Base-by-base conservation (phyloP, 1,284 basidiomycete genomes). In the Moniliophthora roreri region DNA sequence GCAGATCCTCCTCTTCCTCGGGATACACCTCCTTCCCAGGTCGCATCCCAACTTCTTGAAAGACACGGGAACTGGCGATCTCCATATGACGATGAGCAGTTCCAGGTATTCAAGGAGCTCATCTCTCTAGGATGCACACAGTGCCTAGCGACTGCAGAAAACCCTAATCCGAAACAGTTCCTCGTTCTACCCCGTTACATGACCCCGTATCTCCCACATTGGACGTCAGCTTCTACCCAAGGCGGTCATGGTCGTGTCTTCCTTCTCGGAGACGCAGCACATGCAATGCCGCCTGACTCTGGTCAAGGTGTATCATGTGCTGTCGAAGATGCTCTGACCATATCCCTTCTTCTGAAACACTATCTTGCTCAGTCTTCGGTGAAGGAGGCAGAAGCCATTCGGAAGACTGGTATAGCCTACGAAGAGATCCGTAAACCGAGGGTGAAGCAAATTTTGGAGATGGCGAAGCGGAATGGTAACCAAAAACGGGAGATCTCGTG, bases 271-370 rank as follows among this genome's bases (percentile, higher is more conserved):
- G 71, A 75, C 51, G 70, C 72, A 11, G 70, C 71, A 0, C 72
- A 74, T 50, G 63, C 68, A 20, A 70, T 73, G 66, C 71, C 70
- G 15, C 71, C 72, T 2, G 68, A 73, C 36, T 63, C 66, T 2
- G 69, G 71, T 0, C 73, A 74, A 50, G 71, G 69, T 11, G 71
- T 68, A 2, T 68, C 72, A 0, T 70, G 66, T 45, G 70, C 72
- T 2, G 64, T 64, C 1, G 71, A 75, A 51, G 72, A 74, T 47
- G 68, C 67, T 1, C 60, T 72, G 2, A 60, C 66, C 3, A 61
- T 73, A 21, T 67, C 67, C 0, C 54, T 69, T n/a, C 55, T 75
- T 3, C 58, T 72, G 4, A 66, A 66, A 50, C 68, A 68, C 53
- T 68, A 66, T 48, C 51, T 58, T 15, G 48, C 58, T 44, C 56